A percentile compares a stretch with the other conserved stretches of the same genome.
Conservation (phyloP, 331 rosid genomes). For the Quercus tomentella region DNA sequence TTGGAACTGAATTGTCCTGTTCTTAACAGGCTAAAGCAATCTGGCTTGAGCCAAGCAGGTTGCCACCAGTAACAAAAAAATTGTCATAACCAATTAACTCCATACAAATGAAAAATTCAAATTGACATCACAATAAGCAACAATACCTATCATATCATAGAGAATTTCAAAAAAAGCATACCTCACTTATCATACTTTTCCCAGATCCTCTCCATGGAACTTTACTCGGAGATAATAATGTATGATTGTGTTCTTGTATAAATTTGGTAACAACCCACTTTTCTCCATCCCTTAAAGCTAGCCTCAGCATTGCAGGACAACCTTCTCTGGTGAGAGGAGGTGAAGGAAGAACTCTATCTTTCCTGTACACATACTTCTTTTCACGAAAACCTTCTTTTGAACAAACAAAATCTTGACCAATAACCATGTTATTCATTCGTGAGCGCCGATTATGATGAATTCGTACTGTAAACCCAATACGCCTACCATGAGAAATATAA, state of each 20-base stretch:
- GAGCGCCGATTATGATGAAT: slow-evolving; percentile 84
- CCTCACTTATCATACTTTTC: slow-evolving; percentile 64
- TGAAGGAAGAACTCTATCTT: slow-evolving; percentile 75
- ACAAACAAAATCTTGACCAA: slow-evolving; percentile 80
- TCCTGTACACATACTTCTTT: slow-evolving; percentile 60
- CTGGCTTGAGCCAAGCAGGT: not conserved
- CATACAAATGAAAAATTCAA: too few species aligned
- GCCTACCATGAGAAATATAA: slow-evolving; percentile 58
- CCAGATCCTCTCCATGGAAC: slow-evolving; percentile 71
- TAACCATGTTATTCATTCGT: slow-evolving; percentile 58
- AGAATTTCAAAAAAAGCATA: slow-evolving; percentile 28
- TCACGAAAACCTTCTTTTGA: slow-evolving; percentile 78
- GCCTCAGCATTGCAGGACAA: slow-evolving; percentile 71
- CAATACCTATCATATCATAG: not conserved
- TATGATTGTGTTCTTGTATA: slow-evolving; percentile 63
- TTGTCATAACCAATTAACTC: not conserved
- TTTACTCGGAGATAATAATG: slow-evolving; percentile 61
- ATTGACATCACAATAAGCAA: too few species aligned
- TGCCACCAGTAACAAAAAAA: not conserved
- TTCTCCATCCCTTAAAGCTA: slow-evolving; percentile 59
- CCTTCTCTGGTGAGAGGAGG: slow-evolving; percentile 72
- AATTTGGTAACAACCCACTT: slow-evolving; percentile 69
- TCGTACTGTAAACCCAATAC: slow-evolving; percentile 51
- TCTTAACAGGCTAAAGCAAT: not conserved
- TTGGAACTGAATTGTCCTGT: not conserved